Percentiles rank a stretch among this genome's conserved stretches.
Conservation (phyloP, 768 basidiomycete species). For the button mushroom (Agaricus bisporus) region DNA sequence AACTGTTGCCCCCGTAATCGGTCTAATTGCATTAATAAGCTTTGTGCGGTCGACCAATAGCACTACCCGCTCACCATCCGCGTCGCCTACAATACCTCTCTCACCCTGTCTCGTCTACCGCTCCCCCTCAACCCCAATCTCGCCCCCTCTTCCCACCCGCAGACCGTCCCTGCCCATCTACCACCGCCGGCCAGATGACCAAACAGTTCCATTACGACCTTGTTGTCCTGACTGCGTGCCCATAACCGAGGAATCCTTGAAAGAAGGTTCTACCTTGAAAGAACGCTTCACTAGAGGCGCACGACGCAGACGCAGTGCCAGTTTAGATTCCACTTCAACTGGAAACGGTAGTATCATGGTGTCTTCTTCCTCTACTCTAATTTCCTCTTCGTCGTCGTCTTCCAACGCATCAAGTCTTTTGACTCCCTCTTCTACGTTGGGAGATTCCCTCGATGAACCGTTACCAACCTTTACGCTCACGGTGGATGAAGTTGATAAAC, state of each 20-base stretch:
- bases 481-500: conserved; percentile 63
- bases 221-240: conserved; percentile 63
- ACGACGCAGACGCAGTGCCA: conserved; percentile 46
- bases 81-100: conserved; percentile 26
- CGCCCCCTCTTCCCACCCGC: conserved; percentile 15
- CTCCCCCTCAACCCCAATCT: conserved; percentile 17
- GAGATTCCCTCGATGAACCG: not conserved
- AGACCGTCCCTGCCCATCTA: conserved; percentile 31
- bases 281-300: conserved; percentile 63
- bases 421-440: not conserved
- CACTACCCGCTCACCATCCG: conserved; percentile 23
- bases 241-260: conserved; percentile 50
- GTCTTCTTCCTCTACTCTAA: not conserved
- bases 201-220: conserved; percentile 63
- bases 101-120: conserved; percentile 54
- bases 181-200: conserved; percentile 24
- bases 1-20: not conserved
- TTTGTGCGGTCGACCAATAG: conserved; percentile 18
- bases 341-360: not conserved
- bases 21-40: conserved; percentile 2
- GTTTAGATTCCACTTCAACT: conserved; percentile 21
- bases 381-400: no score
- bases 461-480: conserved; percentile 32
- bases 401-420: no score
- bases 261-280: conserved; percentile 53